A percentile compares a stretch with the other conserved stretches of the same genome.
These are phyloP conservation scores for Collybia sordida DNA, from an alignment of 768 basidiomycete genomes.

Conservation along the genomic window DNA sequence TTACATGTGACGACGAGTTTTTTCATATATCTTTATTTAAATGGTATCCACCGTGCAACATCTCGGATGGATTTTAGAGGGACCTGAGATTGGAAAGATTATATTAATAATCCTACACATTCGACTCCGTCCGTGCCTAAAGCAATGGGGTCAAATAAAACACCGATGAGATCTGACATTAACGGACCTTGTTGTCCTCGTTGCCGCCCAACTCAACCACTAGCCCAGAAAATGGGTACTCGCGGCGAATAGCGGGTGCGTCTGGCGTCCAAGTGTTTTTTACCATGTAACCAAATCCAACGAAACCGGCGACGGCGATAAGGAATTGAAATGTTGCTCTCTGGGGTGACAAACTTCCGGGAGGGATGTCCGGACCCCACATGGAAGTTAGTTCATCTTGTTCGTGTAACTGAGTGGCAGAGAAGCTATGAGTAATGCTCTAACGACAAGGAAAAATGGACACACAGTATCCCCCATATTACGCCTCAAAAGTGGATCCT, in stretches of 20 bases:
- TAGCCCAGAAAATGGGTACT: conserved; percentile 77
- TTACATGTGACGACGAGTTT: too few relatives aligned
- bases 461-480: conserved; percentile 78
- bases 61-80: too few relatives aligned
- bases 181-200: conserved; percentile 72
- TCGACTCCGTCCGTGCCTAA: conserved; percentile 25
- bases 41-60: too few relatives aligned
- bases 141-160: background rate
- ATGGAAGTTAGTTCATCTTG: conserved; percentile 79
- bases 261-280: conserved; percentile 58
- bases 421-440: conserved; percentile 10
- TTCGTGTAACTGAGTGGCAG: conserved; percentile 63
- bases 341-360: conserved; percentile 44
- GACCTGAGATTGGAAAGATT: too few relatives aligned
- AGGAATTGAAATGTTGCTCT: conserved; percentile 66
- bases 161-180: background rate
- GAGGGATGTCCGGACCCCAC: conserved; percentile 83
- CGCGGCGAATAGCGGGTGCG: conserved; percentile 63
- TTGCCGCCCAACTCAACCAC: conserved; percentile 76
- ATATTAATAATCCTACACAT: conserved; percentile 14
- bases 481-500: conserved; percentile 72
- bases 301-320: conserved; percentile 60
- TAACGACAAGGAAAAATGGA: conserved; percentile 3
- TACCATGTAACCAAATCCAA: conserved; percentile 58
- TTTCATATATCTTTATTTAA: too few relatives aligned